phyloP scores from a whole-genome alignment of 1,139 yeast species.

The Spathaspora sp. region DNA sequence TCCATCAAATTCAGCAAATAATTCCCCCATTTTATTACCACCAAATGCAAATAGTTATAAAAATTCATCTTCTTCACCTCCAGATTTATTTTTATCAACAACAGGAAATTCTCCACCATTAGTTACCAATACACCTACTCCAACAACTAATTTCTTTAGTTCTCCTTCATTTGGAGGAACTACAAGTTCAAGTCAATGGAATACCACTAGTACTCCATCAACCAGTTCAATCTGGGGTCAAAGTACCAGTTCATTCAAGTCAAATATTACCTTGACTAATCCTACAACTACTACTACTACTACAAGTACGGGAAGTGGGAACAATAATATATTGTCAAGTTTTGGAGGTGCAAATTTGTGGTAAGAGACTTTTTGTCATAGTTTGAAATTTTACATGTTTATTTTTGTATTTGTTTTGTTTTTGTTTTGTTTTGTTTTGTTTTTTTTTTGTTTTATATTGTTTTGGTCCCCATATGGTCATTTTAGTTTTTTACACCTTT shows the following conservation, averaged over 20 bases:
- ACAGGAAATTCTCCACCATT: conserved; percentile 9
- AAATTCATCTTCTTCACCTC: conserved; percentile 1
- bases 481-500: background rate
- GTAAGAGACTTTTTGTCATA: conserved; percentile 2
- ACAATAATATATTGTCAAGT: conserved; percentile 8
- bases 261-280: conserved; percentile 8
- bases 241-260: conserved; percentile 5
- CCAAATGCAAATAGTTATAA: conserved; percentile 8
- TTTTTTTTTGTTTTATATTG: background rate
- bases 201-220: conserved; percentile 8
- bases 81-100: conserved; percentile 16
- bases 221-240: conserved; percentile 13
- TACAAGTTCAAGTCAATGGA: conserved; percentile 4
- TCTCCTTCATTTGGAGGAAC: conserved; percentile 16
- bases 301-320: background rate
- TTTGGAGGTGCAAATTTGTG: conserved; percentile 10
- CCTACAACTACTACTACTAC: background rate
- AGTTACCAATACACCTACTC: conserved; percentile 11
- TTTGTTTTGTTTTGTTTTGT: background rate
- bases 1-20: conserved; percentile 12
- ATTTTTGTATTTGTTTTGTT: background rate
- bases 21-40: conserved; percentile 21
- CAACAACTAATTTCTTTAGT: conserved; percentile 16
- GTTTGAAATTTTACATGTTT: background rate
- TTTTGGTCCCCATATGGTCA: background rate